phyloP scores from a whole-genome alignment of 1,284 basidiomycete species.

The Fistulina hepatica region DNA sequence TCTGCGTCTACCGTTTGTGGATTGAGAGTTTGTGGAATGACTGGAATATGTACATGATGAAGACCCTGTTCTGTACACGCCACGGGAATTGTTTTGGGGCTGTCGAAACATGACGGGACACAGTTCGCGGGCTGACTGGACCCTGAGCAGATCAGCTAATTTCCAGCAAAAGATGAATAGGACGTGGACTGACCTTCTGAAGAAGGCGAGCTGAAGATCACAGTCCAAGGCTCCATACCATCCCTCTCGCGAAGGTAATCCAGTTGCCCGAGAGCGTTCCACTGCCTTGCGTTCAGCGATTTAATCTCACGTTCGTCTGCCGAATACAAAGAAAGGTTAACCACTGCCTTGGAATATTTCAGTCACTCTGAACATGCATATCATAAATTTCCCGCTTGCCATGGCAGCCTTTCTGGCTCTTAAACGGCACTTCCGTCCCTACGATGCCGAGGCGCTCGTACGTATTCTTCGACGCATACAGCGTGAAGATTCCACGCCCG shows the following conservation, averaged over 20 bases:
- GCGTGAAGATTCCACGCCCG: conserved; percentile 39
- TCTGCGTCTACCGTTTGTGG: conserved; percentile 22
- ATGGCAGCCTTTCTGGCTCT: conserved; percentile 36
- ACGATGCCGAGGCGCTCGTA: conserved; percentile 49
- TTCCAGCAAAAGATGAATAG: neutral
- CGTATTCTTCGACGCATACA: conserved; percentile 41
- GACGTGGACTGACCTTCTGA: neutral
- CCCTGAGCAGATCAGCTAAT: neutral
- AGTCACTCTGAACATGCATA: conserved; percentile 34
- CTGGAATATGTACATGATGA: conserved; percentile 26
- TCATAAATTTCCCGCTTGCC: no score
- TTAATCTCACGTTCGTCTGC: neutral
- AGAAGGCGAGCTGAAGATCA: no score
- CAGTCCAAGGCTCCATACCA: no score
- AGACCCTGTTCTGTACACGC: conserved; percentile 8
- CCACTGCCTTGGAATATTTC: neutral
- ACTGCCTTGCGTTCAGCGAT: conserved; percentile 8
- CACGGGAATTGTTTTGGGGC: conserved; percentile 2
- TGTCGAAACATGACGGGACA: conserved; percentile 2
- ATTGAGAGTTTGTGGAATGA: conserved; percentile 19
- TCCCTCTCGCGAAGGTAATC: conserved; percentile 29
- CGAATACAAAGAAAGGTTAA: conserved; percentile 3
- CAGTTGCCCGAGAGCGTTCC: conserved; percentile 29
- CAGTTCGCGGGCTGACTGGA: conserved; percentile 11
- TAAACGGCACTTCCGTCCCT: conserved; percentile 39